These are phyloP conservation scores for Pilatotrama ljubarskyi DNA, from an alignment of 768 basidiomycete species.

Conservation along the genomic window DNA sequence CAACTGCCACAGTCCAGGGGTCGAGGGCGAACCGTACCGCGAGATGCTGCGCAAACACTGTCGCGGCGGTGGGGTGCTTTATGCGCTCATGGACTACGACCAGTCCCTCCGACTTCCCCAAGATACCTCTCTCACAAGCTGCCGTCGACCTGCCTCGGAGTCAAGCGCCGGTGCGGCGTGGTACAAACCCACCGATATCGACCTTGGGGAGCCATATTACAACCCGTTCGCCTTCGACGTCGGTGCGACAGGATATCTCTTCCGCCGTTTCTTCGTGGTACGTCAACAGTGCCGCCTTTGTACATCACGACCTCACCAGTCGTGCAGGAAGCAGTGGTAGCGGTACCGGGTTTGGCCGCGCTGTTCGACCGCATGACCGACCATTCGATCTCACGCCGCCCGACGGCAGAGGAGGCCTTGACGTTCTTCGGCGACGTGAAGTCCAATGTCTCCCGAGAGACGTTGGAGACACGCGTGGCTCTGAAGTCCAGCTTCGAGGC, in stretches of 20 bases:
- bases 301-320: background rate
- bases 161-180: background rate
- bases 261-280: background rate
- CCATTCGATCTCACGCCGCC: background rate
- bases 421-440: background rate
- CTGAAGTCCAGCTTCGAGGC: background rate
- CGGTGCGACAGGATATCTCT: background rate
- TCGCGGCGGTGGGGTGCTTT: background rate
- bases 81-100: background rate
- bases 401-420: background rate
- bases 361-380: constrained; percentile 4
- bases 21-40: background rate
- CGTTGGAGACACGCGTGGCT: background rate
- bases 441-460: background rate
- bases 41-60: background rate
- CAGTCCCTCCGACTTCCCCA: background rate
- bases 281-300: background rate
- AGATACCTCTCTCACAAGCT: background rate
- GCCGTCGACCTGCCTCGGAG: background rate
- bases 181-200: background rate
- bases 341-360: background rate
- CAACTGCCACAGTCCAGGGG: background rate
- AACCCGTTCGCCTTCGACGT: constrained; percentile 12
- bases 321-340: background rate
- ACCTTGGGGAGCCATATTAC: background rate